phyloP scores from a whole-genome alignment of 78 protist species.

The Dictyostelium firmibasis region DNA sequence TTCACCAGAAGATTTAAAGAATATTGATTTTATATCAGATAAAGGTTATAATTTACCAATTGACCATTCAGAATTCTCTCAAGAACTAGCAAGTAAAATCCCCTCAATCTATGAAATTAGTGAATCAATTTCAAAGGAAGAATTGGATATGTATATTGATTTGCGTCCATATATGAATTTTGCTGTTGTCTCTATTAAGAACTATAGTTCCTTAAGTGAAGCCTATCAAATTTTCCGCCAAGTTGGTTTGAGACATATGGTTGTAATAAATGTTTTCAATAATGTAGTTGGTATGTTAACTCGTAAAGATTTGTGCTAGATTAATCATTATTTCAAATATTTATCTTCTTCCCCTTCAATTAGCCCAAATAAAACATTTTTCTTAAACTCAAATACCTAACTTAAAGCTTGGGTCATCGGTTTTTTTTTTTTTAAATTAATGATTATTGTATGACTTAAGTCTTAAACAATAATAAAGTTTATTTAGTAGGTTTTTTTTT shows the following conservation, averaged over 20 bases:
- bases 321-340: too few species aligned
- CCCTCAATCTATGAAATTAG: background rate
- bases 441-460: too few species aligned
- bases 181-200: constrained; percentile 53
- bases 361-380: too few species aligned
- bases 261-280: constrained; percentile 64
- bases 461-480: too few species aligned
- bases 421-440: too few species aligned
- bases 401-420: too few species aligned
- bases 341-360: background rate
- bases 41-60: constrained; percentile 41
- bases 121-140: background rate
- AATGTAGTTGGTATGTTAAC: constrained; percentile 75
- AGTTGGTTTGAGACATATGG: constrained; percentile 63
- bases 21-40: background rate
- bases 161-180: constrained; percentile 68
- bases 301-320: constrained; percentile 64
- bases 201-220: constrained; percentile 58
- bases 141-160: constrained; percentile 19
- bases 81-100: constrained; percentile 27
- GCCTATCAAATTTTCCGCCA: constrained; percentile 51
- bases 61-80: constrained; percentile 4
- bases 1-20: background rate
- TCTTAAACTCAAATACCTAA: too few species aligned
- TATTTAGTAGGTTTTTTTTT: too few species aligned